phyloP scores from a whole-genome alignment of 768 basidiomycete genomes.

The Naganishia vaughanmartiniae region DNA sequence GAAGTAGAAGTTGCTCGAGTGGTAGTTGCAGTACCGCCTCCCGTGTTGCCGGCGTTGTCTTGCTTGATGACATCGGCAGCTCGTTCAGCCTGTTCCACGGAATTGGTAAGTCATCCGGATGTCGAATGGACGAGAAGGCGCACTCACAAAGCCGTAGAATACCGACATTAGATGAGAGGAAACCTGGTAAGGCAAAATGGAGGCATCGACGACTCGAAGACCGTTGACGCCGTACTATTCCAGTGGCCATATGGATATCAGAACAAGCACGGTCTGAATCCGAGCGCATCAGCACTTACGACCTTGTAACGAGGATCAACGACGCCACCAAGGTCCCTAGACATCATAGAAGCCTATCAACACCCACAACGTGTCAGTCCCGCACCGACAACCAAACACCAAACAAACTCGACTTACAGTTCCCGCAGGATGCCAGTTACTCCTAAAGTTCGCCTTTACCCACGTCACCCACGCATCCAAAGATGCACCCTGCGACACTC shows the following conservation, averaged over 20 bases:
- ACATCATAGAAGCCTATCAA: slow-evolving; percentile 41
- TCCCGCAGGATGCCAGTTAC: slow-evolving; percentile 46
- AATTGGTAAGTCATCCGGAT: not conserved
- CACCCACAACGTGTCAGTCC: not conserved
- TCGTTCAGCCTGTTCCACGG: slow-evolving; percentile 36
- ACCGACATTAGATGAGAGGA: slow-evolving; percentile 43
- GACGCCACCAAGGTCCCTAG: slow-evolving; percentile 39
- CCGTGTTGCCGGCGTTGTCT: slow-evolving; percentile 32
- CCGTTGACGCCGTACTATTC: slow-evolving; percentile 39
- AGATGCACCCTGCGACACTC: slow-evolving; percentile 11
- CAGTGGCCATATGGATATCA: not conserved
- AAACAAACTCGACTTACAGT: slow-evolving; percentile 31
- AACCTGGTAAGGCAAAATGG: slow-evolving; percentile 44
- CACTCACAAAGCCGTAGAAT: slow-evolving; percentile 43
- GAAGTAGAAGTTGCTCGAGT: slow-evolving; percentile 4
- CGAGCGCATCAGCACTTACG: slow-evolving; percentile 28
- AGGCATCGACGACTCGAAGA: slow-evolving; percentile 45
- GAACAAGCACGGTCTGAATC: not conserved
- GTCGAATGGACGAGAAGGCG: not conserved
- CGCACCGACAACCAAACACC: too few relatives aligned
- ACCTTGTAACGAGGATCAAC: slow-evolving; percentile 41
- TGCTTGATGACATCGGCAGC: slow-evolving; percentile 43
- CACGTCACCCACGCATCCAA: slow-evolving; percentile 38
- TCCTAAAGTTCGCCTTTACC: slow-evolving; percentile 38
- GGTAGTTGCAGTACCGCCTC: slow-evolving; percentile 1